Base-by-base conservation (phyloP, 257 asterid genomes). In the Prunella vulgaris region DNA sequence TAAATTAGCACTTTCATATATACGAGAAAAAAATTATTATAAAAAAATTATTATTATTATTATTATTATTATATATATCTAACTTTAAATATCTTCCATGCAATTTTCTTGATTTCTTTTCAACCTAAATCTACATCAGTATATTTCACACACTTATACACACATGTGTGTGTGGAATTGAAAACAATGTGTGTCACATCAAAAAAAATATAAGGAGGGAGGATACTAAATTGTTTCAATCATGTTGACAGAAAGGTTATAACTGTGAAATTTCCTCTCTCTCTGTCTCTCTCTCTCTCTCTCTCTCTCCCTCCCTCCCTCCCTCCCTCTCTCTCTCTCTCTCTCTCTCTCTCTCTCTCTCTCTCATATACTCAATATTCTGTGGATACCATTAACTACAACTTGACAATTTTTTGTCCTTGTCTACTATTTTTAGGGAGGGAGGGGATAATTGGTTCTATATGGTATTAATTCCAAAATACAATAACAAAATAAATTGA, bases 311-410 rank as follows among this genome's bases (percentile, higher is more conserved):
- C n/a, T n/a, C n/a, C n/a, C n/a, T n/a, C n/a, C n/a, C n/a, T n/a
- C n/a, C n/a, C n/a, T n/a, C n/a, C n/a, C n/a, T n/a, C n/a, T n/a
- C n/a, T n/a, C n/a, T n/a, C n/a, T n/a, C n/a, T n/a, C n/a, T n/a
- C n/a, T n/a, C n/a, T n/a, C n/a, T n/a, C n/a, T n/a, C n/a, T n/a
- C n/a, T n/a, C n/a, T n/a, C n/a, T n/a, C n/a, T n/a, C n/a, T 25
- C 56, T 68, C 78, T 53, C 40, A 27, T n/a, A 66, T 51, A 32
- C 21, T 32, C 25, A 7, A 10, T n/a, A n/a, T 69, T 76, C 76
- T 21, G 66, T 81, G 88, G 88, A 73, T 81, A 54, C 67, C 65
- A 73, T 80, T 69, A 77, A 58, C 54, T 69, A 71, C 76, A 46
- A 73, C 58, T 64, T 30, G 87, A 80, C 87, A 79, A 68, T 35